Base-by-base conservation (phyloP, 164 flowering plant species). In the Annona squamosa region DNA sequence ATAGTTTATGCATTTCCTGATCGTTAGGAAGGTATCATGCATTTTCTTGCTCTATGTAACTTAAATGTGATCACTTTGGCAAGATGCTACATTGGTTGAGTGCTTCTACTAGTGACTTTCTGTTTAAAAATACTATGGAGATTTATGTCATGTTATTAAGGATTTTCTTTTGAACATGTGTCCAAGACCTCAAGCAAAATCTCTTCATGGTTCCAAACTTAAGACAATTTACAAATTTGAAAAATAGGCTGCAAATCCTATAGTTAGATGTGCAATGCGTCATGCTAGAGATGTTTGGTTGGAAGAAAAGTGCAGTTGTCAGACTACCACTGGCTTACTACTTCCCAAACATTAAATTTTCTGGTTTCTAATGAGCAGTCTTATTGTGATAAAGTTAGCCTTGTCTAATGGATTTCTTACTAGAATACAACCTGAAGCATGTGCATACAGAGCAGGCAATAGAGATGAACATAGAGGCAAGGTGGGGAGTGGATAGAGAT, bases 1-100 rank as follows among this genome's bases (percentile, higher is more conserved):
- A 90, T 94, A 17, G 94, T 97, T 63, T 84, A 97, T 79, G 91
- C 97, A 45, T 90, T 92, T 81, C 71, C 94, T 73, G 97, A 87
- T 70, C 86, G 91, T 79, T 94, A 92, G 75, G 90, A 92, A 87
- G 97, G 98, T 90, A 87, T 79, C 13, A 13, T 26, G 45, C 69
- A 3, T 44, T 64, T 26, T 12, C 63, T 26, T 26, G 37, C 37
- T 65, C 16, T 66, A 7, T 59, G 46, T 41, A 63, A 6, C 65
- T 65, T 17, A 47, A 48, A 42, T 3, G 9, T 52, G 56, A n/a
- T 46, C 5, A 17, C 12, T 67, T 43, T 67, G 37, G 19, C 26
- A 3, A 63, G 7, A 45, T 69, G 19, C 3, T 2, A 19, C 69
- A 48, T 43, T 13, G 16, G 48, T 47, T 16, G 1, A 62, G 4